phyloP scores from a whole-genome alignment of 495 filamentous ascomycete genomes.

The Tirmania nivea region DNA sequence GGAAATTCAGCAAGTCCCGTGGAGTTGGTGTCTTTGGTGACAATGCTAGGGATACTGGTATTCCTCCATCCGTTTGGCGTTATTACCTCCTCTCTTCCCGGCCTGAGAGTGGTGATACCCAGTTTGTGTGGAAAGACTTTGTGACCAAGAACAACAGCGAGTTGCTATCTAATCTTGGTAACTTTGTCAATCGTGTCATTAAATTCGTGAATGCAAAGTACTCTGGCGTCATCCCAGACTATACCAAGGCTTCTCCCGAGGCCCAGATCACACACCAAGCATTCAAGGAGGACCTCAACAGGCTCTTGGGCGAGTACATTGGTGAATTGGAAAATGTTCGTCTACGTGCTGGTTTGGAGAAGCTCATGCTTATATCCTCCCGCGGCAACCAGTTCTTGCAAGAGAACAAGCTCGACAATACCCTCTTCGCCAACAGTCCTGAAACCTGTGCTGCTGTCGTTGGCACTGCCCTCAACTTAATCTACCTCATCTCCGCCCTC shows the following conservation, averaged over 20 bases:
- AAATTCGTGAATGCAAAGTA: constrained; percentile 71
- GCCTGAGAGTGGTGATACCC: constrained; percentile 70
- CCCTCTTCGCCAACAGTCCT: constrained; percentile 47
- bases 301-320: constrained; percentile 43
- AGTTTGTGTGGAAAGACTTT: constrained; percentile 78
- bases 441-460: constrained; percentile 53
- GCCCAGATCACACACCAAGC: constrained; percentile 24
- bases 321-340: constrained; percentile 51
- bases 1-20: constrained; percentile 88
- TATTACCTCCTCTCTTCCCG: constrained; percentile 80
- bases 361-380: constrained; percentile 45
- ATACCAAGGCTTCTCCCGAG: constrained; percentile 25
- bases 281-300: constrained; percentile 42
- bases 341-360: constrained; percentile 49
- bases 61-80: constrained; percentile 71
- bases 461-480: constrained; percentile 58
- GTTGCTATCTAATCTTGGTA: constrained; percentile 73
- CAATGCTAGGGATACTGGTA: constrained; percentile 69
- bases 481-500: constrained; percentile 56
- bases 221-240: constrained; percentile 48
- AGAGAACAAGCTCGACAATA: constrained; percentile 63
- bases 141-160: constrained; percentile 75
- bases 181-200: constrained; percentile 81
- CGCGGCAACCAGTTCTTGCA: constrained; percentile 68
- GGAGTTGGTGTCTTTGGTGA: constrained; percentile 81